These are phyloP conservation scores for Trichosanthes truncata DNA, from an alignment of 306 rosid genomes.

Conservation along the genomic window DNA sequence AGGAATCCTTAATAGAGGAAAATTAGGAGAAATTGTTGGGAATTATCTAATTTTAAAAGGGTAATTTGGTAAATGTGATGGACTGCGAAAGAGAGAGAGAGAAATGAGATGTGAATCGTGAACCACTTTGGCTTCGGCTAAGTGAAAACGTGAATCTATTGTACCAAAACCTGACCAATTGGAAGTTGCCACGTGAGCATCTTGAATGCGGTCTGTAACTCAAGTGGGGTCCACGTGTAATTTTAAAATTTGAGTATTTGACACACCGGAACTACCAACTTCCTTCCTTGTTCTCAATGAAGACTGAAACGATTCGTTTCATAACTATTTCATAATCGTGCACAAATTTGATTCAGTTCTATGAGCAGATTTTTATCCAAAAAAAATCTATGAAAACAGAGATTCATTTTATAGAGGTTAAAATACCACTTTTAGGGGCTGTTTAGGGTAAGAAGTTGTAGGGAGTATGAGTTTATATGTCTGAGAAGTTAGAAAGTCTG, in stretches of 20 bases:
- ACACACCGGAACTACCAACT: neutral
- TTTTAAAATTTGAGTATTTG: neutral
- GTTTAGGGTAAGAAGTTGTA: no score
- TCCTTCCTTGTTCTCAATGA: neutral
- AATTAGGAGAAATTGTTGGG: conserved; percentile 4
- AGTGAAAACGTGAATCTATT: conserved; percentile 8
- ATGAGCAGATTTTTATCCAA: no score
- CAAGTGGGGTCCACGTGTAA: neutral
- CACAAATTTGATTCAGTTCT: no score
- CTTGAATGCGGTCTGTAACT: neutral
- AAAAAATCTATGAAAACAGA: no score
- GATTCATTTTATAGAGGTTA: no score
- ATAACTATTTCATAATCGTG: no score
- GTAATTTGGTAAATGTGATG: conserved; percentile 17
- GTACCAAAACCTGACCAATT: neutral
- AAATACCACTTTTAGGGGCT: no score
- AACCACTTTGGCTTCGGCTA: neutral
- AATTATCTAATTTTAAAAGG: conserved; percentile 18
- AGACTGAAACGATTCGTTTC: no score
- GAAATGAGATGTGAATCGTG: neutral
- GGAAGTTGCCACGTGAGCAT: neutral
- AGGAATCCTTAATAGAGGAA: neutral
- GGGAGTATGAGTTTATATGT: no score
- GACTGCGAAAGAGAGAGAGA: neutral
- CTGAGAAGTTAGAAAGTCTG: no score